These are phyloP conservation scores for Vigna trinervia DNA, from an alignment of 306 rosid species.

Conservation along the genomic window DNA sequence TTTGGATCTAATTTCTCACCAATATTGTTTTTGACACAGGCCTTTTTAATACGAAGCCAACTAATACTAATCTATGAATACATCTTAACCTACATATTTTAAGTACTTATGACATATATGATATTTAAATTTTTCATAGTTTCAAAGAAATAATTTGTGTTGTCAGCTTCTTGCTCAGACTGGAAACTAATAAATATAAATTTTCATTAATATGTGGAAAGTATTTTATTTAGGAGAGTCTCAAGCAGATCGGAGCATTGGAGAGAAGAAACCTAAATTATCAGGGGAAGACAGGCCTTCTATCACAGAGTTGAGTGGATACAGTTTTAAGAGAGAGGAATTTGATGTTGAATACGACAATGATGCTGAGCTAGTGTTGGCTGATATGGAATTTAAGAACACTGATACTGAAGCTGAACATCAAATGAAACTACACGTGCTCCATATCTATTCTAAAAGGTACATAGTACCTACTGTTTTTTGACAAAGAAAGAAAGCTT, in stretches of 20 bases:
- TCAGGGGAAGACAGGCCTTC: slow-evolving; percentile 71
- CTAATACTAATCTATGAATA: not conserved
- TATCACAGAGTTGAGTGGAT: slow-evolving; percentile 77
- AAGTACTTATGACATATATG: not conserved
- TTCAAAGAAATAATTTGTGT: not conserved
- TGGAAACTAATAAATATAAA: not conserved
- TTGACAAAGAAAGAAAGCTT: not conserved
- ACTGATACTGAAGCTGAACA: slow-evolving; percentile 68
- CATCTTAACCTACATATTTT: not conserved
- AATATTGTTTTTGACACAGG: not conserved
- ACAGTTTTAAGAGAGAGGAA: slow-evolving; percentile 83
- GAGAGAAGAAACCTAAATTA: slow-evolving; percentile 82
- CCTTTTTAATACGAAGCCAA: not conserved
- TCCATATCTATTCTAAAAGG: slow-evolving; percentile 79
- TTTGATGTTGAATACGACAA: slow-evolving; percentile 89
- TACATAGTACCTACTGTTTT: slow-evolving; percentile 15
- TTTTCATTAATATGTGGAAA: slow-evolving; percentile 17
- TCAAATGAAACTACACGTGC: slow-evolving; percentile 69
- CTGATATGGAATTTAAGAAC: slow-evolving; percentile 91
- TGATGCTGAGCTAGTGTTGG: slow-evolving; percentile 87
- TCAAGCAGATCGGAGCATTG: slow-evolving; percentile 69
- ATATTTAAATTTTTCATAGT: not conserved
- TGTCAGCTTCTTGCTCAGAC: not conserved
- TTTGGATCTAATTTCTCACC: not conserved
- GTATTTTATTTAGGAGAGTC: slow-evolving; percentile 50